phyloP scores from a whole-genome alignment of 768 basidiomycete genomes.

The Suillus occidentalis region DNA sequence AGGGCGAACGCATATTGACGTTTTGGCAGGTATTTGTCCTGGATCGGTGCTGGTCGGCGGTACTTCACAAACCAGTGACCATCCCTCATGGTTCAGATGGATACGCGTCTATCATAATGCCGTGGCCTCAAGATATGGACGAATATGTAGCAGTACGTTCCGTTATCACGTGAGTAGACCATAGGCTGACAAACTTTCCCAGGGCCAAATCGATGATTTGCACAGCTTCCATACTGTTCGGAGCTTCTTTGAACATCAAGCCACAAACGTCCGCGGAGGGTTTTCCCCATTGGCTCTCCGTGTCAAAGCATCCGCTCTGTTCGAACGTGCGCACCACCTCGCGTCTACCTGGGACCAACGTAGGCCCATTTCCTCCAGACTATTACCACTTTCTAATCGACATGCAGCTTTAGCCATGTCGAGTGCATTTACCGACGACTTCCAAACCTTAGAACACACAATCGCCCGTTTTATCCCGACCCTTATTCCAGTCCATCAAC shows the following conservation, averaged over 20 bases:
- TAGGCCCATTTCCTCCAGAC: constrained; percentile 29
- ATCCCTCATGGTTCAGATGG: constrained; percentile 64
- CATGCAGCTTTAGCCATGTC: constrained; percentile 44
- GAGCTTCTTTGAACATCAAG: constrained; percentile 61
- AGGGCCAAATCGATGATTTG: constrained; percentile 60
- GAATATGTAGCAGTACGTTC: constrained; percentile 67
- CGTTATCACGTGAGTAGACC: constrained; percentile 7
- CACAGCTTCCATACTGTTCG: constrained; percentile 58
- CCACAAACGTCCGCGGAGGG: constrained; percentile 46
- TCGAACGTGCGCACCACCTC: constrained; percentile 64
- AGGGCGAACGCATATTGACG: constrained; percentile 69
- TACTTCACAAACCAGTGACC: constrained; percentile 63
- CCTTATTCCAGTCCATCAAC: constrained; percentile 63
- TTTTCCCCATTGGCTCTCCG: constrained; percentile 67
- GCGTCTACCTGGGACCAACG: constrained; percentile 61
- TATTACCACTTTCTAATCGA: constrained; percentile 23
- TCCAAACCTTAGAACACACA: constrained; percentile 60
- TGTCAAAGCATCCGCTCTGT: constrained; percentile 75
- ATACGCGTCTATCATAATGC: constrained; percentile 61
- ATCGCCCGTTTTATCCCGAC: constrained; percentile 65
- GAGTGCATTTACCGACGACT: constrained; percentile 53
- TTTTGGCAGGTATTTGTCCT: constrained; percentile 86
- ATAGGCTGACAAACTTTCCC: constrained; percentile 15
- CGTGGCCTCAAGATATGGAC: constrained; percentile 74
- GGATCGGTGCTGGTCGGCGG: constrained; percentile 80